Evolutionary conservation across 306 rosid species (phyloP), one percentile per base, ranked within the genome.

Genomic region (Glycine soja): DNA sequence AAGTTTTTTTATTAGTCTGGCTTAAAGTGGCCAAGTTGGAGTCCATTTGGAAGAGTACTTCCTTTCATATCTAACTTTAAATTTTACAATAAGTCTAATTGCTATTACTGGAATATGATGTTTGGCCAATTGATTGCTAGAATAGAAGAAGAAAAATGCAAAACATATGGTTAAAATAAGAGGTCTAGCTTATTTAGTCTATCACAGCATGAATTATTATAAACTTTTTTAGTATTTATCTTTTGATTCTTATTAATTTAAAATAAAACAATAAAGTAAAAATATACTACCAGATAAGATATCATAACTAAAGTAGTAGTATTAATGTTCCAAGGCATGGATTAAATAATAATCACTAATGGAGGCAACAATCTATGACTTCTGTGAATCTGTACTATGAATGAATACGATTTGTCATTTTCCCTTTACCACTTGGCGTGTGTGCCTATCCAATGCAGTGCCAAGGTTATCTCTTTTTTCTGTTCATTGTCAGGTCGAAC

Each of bases 401-500:
- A 68, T 75, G 19, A 84, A 77, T 51, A 36, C 34, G 83, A 82
- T 63, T 73, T 77, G 85, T 82, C 77, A 77, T 70, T 76, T 54
- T 63, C 72, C 14, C 47, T 30, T 58, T 38, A 47, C 59, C 76
- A 36, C 40, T 46, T 70, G 76, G 58, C 66, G 62, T 82, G 83
- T 70, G 74, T 53, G 9, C 14, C 54, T 50, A 58, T 72, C 68
- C 65, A 74, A 80, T 57, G 53, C 80, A 65, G 42, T 65, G 81
- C 18, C 30, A 15, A 34, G 24, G 64, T 72, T 30, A 59, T 69
- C 30, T 74, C 54, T 38, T 34, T 64, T 79, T 16, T 8, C 10
- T 56, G 5, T 48, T 47, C 7, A 45, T 61, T 78, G 76, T 82
- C 89, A 89, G 95, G 70, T 52, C 14, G 91, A 87, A 86, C 87